Conservation (phyloP, 192 early-diverging fungal genomes). For the Coemansia sp. region DNA sequence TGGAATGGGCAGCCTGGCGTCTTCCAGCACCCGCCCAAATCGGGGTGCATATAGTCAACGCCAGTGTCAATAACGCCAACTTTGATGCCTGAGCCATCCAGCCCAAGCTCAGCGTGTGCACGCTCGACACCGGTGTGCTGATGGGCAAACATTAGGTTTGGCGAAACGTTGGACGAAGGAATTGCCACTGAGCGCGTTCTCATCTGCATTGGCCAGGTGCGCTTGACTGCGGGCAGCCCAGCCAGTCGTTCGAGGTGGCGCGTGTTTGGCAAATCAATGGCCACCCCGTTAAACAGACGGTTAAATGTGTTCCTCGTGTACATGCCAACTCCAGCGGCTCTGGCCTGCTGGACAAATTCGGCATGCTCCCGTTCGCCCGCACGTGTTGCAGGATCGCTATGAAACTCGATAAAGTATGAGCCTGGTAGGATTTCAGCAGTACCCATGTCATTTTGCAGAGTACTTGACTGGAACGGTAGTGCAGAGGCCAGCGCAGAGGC, state of each 20-base stretch:
- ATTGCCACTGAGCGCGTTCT: constrained; percentile 38
- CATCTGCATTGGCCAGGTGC: constrained; percentile 54
- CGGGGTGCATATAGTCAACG: constrained; percentile 54
- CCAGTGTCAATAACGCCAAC: constrained; percentile 56
- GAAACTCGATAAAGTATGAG: constrained; percentile 46
- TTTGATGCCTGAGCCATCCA: constrained; percentile 62
- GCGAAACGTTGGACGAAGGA: constrained; percentile 36
- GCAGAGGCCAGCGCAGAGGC: constrained; percentile 14
- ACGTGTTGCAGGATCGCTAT: constrained; percentile 40
- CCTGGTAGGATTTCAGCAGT: constrained; percentile 29
- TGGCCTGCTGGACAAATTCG: constrained; percentile 21
- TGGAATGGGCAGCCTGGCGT: constrained; percentile 62
- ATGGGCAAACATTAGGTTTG: constrained; percentile 57
- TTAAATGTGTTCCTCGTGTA: constrained; percentile 38
- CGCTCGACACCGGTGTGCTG: constrained; percentile 59
- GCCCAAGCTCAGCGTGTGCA: constrained; percentile 55
- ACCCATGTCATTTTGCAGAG: constrained; percentile 1
- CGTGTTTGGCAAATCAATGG: constrained; percentile 40
- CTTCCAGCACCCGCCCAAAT: constrained; percentile 54
- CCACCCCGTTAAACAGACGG: constrained; percentile 52
- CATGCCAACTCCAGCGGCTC: constrained; percentile 28
- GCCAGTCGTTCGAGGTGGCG: constrained; percentile 33
- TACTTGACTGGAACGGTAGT: constrained; percentile 11
- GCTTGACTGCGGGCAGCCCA: constrained; percentile 30
- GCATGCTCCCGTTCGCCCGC: constrained; percentile 35